Percentiles rank a stretch among this genome's conserved stretches.
phyloP scores from a whole-genome alignment of 495 filamentous ascomycete genomes.

The Penicillium paxilli region DNA sequence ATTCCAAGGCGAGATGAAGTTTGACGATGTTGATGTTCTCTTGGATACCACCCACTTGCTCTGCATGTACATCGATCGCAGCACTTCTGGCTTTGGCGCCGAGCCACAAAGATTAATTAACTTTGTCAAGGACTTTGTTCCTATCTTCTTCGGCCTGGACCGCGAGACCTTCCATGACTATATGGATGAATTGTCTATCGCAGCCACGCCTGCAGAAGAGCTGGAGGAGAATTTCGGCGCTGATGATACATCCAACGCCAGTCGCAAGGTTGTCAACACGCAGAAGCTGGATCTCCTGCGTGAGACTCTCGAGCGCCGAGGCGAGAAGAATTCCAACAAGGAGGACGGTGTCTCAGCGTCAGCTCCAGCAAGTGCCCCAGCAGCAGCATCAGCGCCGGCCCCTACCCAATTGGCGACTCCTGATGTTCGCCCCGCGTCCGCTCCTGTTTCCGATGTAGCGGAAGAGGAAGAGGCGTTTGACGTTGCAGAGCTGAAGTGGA shows the following conservation, averaged over 20 bases:
- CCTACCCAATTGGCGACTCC: conserved; percentile 54
- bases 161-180: conserved; percentile 72
- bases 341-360: conserved; percentile 57
- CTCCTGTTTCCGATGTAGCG: conserved; percentile 47
- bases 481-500: conserved; percentile 53
- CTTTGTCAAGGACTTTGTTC: conserved; percentile 87
- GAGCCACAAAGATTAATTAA: conserved; percentile 76
- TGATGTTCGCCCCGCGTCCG: conserved; percentile 57
- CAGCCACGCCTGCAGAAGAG: conserved; percentile 65
- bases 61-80: conserved; percentile 70
- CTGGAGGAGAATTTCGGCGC: conserved; percentile 54
- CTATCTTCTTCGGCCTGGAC: conserved; percentile 84
- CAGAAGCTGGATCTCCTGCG: conserved; percentile 82
- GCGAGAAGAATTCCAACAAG: conserved; percentile 67
- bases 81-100: conserved; percentile 60
- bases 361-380: not conserved
- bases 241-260: conserved; percentile 50
- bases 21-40: conserved; percentile 76
- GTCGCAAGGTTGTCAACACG: conserved; percentile 63
- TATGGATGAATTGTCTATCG: conserved; percentile 67
- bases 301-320: conserved; percentile 75
- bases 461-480: conserved; percentile 49
- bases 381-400: not conserved
- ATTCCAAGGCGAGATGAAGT: conserved; percentile 71
- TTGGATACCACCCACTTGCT: conserved; percentile 79